These are phyloP conservation scores for Taiwanofungus camphoratus DNA, from an alignment of 1,284 basidiomycete genomes.

Conservation along the genomic window DNA sequence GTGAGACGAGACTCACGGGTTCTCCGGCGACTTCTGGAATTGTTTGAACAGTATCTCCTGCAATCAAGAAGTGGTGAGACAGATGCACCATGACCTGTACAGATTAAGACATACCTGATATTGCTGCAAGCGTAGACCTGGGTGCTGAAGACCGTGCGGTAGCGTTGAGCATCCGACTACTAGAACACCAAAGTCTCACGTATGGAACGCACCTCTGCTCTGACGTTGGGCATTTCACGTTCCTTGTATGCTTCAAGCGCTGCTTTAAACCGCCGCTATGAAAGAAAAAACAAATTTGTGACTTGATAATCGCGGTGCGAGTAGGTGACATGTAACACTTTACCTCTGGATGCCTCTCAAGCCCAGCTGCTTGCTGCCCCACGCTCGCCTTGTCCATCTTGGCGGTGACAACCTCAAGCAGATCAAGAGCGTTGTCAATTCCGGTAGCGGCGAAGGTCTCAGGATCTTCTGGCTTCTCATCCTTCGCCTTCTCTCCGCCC, in stretches of 20 bases:
- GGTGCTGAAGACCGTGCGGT: constrained; percentile 44
- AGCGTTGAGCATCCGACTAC: neutral
- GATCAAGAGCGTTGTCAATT: constrained; percentile 88
- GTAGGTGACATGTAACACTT: constrained; percentile 21
- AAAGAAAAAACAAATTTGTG: no score
- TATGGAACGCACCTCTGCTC: constrained; percentile 53
- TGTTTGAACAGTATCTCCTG: constrained; percentile 75
- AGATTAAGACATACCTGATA: constrained; percentile 52
- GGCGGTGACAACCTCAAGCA: constrained; percentile 84
- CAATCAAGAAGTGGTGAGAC: constrained; percentile 4
- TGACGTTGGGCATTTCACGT: constrained; percentile 75
- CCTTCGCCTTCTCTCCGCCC: constrained; percentile 31
- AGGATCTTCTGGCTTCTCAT: constrained; percentile 30
- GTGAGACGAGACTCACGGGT: constrained; percentile 54
- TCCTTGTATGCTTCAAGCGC: constrained; percentile 93
- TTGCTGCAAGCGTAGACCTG: constrained; percentile 80
- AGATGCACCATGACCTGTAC: constrained; percentile 8
- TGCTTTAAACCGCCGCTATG: constrained; percentile 82
- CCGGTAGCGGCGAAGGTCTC: constrained; percentile 82
- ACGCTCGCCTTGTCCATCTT: constrained; percentile 91
- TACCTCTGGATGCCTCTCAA: constrained; percentile 95
- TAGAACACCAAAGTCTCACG: no score
- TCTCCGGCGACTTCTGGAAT: constrained; percentile 87
- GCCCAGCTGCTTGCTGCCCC: constrained; percentile 75
- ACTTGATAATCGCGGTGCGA: constrained; percentile 3